These are phyloP conservation scores for Psilocybe tampanensis DNA, from an alignment of 768 basidiomycete species.

Conservation along the genomic window DNA sequence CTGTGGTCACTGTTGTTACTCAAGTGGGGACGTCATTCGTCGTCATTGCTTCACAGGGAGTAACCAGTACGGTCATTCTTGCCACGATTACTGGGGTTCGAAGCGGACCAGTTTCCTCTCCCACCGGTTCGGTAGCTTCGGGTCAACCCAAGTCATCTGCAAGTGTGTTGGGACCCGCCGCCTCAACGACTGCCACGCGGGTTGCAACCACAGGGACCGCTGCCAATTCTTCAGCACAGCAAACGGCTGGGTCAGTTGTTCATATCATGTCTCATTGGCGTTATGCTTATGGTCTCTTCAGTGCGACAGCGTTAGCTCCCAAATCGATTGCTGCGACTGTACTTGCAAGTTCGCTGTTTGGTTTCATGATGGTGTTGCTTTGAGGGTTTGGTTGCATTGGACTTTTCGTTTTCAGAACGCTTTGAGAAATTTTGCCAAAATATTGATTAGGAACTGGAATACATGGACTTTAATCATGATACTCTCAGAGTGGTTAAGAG, in stretches of 20 bases:
- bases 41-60: constrained; percentile 19
- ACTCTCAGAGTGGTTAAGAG: not conserved
- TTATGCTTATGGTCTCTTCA: not conserved
- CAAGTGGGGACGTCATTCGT: constrained; percentile 29
- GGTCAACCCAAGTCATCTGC: not conserved
- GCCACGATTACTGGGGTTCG: constrained; percentile 7
- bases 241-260: not conserved
- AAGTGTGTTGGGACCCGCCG: not conserved
- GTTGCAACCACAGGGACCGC: not conserved
- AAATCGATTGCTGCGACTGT: not conserved
- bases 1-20: constrained; percentile 43
- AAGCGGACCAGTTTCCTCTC: not conserved
- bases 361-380: not conserved
- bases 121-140: not conserved
- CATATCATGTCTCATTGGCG: not conserved
- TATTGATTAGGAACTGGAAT: not conserved
- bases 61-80: constrained; percentile 20
- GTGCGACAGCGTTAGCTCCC: not conserved
- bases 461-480: not conserved
- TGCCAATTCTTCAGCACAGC: not conserved
- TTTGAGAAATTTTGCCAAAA: not conserved
- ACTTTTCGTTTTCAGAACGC: not conserved
- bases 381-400: not conserved
- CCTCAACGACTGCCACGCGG: not conserved
- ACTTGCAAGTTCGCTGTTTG: not conserved